A percentile compares a stretch with the other conserved stretches of the same genome.
phyloP scores from a whole-genome alignment of 768 basidiomycete genomes.

The Suillus paluster region DNA sequence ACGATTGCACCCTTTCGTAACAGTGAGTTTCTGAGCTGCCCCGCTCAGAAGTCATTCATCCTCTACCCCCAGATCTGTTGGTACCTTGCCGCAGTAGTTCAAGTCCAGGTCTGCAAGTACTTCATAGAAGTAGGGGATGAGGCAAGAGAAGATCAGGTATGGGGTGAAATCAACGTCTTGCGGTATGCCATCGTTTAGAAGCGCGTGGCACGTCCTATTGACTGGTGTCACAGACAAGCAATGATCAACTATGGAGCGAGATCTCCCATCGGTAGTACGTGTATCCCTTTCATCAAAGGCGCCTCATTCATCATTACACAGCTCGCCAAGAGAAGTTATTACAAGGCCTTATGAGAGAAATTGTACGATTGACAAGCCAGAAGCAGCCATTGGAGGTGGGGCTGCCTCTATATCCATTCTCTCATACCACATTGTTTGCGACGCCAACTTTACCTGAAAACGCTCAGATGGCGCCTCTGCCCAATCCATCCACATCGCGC shows the following conservation, averaged over 20 bases:
- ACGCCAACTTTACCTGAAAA: slow-evolving; percentile 46
- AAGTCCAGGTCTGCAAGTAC: slow-evolving; percentile 85
- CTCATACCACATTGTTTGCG: slow-evolving; percentile 65
- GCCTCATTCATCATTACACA: slow-evolving; percentile 33
- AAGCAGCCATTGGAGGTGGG: slow-evolving; percentile 81
- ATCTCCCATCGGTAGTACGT: slow-evolving; percentile 84
- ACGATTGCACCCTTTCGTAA: slow-evolving; percentile 80
- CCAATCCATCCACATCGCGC: slow-evolving; percentile 21
- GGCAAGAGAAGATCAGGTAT: slow-evolving; percentile 74
- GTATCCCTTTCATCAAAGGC: neutral
- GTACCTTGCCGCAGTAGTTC: slow-evolving; percentile 88
- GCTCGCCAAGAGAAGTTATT: slow-evolving; percentile 84
- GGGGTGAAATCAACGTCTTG: slow-evolving; percentile 87
- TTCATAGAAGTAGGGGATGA: slow-evolving; percentile 82
- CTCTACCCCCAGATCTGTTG: slow-evolving; percentile 69
- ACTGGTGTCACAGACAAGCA: slow-evolving; percentile 58
- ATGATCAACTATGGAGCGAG: slow-evolving; percentile 82
- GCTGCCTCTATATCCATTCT: slow-evolving; percentile 81
- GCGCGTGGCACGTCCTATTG: slow-evolving; percentile 10
- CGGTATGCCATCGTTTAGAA: slow-evolving; percentile 49
- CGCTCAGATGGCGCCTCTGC: slow-evolving; percentile 32
- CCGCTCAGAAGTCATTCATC: slow-evolving; percentile 16
- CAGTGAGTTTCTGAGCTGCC: slow-evolving; percentile 50
- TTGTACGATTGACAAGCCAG: slow-evolving; percentile 81
- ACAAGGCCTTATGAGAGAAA: slow-evolving; percentile 84